phyloP scores from a whole-genome alignment of 257 asterid species.

The Solanum chmielewskii region DNA sequence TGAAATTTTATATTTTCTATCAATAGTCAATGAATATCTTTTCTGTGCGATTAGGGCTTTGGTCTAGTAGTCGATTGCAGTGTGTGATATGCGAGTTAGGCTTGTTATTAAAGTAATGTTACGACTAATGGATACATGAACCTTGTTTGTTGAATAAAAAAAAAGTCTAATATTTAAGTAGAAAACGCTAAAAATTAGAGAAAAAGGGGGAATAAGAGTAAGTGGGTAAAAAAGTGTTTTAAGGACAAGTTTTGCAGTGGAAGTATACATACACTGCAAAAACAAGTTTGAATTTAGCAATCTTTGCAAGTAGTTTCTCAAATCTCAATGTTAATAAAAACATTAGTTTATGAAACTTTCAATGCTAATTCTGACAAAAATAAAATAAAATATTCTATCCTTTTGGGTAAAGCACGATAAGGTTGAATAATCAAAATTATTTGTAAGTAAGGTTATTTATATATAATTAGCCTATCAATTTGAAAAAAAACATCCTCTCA shows the following conservation, averaged over 20 bases:
- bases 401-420: not conserved
- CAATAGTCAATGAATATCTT: not conserved
- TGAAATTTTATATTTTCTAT: no score
- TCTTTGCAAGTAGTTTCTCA: not conserved
- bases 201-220: not conserved
- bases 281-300: not conserved
- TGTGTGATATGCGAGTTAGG: not conserved
- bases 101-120: not conserved
- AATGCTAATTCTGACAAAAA: constrained; percentile 36
- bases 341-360: constrained; percentile 2
- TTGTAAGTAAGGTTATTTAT: not conserved
- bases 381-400: not conserved
- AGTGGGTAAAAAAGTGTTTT: not conserved
- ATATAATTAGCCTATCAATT: not conserved
- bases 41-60: not conserved
- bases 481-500: not conserved
- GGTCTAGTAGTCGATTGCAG: not conserved
- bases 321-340: not conserved
- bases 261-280: not conserved
- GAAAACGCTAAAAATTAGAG: not conserved
- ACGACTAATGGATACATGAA: not conserved
- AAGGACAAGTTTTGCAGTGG: not conserved
- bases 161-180: not conserved
- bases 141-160: not conserved
- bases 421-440: not conserved